Conservation (phyloP, 2,329 filamentous ascomycete species). For the Neonectria punicea region DNA sequence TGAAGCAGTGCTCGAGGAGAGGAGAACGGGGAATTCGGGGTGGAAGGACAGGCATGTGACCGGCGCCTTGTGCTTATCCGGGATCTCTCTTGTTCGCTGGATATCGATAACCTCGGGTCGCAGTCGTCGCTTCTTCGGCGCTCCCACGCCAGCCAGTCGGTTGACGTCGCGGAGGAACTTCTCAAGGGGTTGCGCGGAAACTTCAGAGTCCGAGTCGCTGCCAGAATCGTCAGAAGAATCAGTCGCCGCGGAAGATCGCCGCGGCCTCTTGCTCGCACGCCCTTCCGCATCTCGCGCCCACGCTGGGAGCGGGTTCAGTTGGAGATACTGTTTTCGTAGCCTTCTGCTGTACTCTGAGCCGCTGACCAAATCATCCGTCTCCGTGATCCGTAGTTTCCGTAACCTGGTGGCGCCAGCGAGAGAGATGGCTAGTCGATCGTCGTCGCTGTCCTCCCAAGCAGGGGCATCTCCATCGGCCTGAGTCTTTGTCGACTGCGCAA, state of each 20-base stretch:
- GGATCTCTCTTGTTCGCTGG: conserved; percentile 86
- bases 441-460: conserved; percentile 95
- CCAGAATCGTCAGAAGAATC: conserved; percentile 64
- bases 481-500: conserved; percentile 41
- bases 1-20: conserved; percentile 88
- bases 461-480: conserved; percentile 55
- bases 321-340: conserved; percentile 79
- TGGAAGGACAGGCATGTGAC: conserved; percentile 91
- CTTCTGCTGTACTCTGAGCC: conserved; percentile 87
- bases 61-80: conserved; percentile 79
- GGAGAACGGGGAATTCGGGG: conserved; percentile 84
- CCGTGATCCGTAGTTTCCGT: conserved; percentile 83
- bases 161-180: conserved; percentile 80
- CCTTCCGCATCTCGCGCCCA: conserved; percentile 67
- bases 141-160: conserved; percentile 67
- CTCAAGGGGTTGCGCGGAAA: conserved; percentile 81
- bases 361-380: conserved; percentile 85
- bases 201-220: conserved; percentile 66
- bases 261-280: conserved; percentile 61
- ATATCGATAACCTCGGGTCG: conserved; percentile 91
- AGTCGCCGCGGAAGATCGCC: conserved; percentile 63
- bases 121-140: conserved; percentile 74
- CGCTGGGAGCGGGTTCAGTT: conserved; percentile 67
- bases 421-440: conserved; percentile 87
- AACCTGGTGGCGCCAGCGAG: conserved; percentile 79